Evolutionary conservation across 805 yeast genomes (phyloP).

Genomic region (Wickerhamiella azyma): DNA sequence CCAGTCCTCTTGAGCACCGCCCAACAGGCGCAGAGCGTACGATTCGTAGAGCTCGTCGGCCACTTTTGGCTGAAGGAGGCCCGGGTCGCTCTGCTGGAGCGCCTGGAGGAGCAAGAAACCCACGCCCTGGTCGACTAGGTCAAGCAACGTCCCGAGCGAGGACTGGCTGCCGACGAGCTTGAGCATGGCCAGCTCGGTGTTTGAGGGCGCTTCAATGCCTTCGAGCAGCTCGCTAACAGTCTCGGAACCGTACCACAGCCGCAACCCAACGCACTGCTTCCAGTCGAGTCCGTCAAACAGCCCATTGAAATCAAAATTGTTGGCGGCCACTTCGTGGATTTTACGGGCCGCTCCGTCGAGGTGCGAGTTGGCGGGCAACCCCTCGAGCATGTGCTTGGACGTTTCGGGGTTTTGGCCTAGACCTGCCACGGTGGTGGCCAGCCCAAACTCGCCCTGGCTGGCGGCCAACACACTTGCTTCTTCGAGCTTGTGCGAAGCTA

Average conservation of each 20-base stretch:
- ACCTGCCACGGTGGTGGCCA: conserved; percentile 55
- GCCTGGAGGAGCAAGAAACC: conserved; percentile 18
- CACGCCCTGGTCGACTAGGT: conserved; percentile 10
- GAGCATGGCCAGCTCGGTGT: conserved; percentile 14
- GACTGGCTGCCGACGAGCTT: conserved; percentile 11
- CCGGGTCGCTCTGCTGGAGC: conserved; percentile 2
- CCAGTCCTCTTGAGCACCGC: conserved; percentile 39
- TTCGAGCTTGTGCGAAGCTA: conserved; percentile 39
- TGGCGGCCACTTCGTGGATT: conserved; percentile 49
- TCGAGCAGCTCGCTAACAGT: conserved; percentile 2
- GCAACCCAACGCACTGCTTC: conserved; percentile 46
- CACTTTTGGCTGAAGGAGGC: background rate
- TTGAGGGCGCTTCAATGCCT: conserved; percentile 6
- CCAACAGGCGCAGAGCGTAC: conserved; percentile 22
- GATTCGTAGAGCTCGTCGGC: conserved; percentile 12
- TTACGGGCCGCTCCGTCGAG: conserved; percentile 34
- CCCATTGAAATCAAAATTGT: conserved; percentile 23
- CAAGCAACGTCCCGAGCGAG: conserved; percentile 10
- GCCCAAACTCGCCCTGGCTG: conserved; percentile 48
- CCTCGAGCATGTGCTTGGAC: conserved; percentile 38
- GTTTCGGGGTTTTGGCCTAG: conserved; percentile 42
- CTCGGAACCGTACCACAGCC: conserved; percentile 43
- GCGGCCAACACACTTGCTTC: conserved; percentile 52
- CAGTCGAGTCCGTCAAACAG: conserved; percentile 41
- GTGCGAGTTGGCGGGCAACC: conserved; percentile 43